Evolutionary conservation across 441 rosid genomes (phyloP), one percentile per base, ranked within the genome.

Genomic region (Adansonia madagascariensis): DNA sequence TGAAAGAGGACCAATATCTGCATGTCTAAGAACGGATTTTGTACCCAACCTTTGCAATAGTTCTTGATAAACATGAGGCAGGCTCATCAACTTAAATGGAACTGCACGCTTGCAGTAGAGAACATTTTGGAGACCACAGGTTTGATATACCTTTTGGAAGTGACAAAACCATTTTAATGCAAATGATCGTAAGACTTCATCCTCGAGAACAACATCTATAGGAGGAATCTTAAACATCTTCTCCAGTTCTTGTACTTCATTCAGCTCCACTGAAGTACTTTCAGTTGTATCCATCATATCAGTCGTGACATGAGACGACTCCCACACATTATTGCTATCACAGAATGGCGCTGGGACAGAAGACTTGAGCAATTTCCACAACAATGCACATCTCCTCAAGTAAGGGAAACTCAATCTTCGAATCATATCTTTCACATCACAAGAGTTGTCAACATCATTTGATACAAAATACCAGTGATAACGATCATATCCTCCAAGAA

Each of bases 331-430:
- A 81, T 84, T 89, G 76, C 78, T 77, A 62, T 82, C 84, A 82
- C 74, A 78, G 76, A 91, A 86, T 60, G 94, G 94, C 72, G 90
- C 83, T 22, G 90, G 82, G 55, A 82, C 78, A 66, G 94, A 82
- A 67, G 89, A 85, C 76, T 83, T 91, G 75, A 97, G 82, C 79
- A 97, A 82, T 85, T 78, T 90, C 98, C 97, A 94, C 55, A 97
- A 85, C 84, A 97, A 86, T 8, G 95, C 95, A 86, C 99, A 97
- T 81, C 98, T 89, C 88, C 99, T 86, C 89, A 97, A 73, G 81
- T 86, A 97, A 70, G 99, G 95, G 75, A 93, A 90, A 84, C 87
- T 89, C 84, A 83, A 82, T 81, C 83, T 89, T 49, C 89, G 91
- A 83, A 97, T 82, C 73, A 80, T 84, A 65, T 84, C 89, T 64